phyloP scores from a whole-genome alignment of 2,329 filamentous ascomycete species.

The Zasmidium angulare region DNA sequence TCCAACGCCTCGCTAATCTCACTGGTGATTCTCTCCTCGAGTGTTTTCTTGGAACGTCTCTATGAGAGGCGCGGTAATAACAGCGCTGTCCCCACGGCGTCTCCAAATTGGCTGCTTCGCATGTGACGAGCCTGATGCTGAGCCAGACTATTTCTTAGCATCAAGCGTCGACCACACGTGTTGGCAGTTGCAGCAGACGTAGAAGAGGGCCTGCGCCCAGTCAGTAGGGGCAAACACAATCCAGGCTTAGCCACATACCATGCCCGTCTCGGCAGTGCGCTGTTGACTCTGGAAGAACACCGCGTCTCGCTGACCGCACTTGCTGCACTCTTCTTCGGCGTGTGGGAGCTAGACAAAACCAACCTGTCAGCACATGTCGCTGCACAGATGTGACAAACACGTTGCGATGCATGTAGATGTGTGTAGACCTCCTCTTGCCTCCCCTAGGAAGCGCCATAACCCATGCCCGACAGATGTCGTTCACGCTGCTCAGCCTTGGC shows the following conservation, averaged over 20 bases:
- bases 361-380: conserved; percentile 36
- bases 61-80: background rate
- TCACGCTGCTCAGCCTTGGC: conserved; percentile 33
- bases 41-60: conserved; percentile 6
- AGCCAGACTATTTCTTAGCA: conserved; percentile 24
- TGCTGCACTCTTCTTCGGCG: conserved; percentile 74
- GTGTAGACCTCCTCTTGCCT: conserved; percentile 30
- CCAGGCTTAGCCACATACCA: too few species aligned
- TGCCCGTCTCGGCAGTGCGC: conserved; percentile 93
- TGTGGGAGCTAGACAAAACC: conserved; percentile 26
- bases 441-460: conserved; percentile 22
- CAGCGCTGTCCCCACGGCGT: background rate
- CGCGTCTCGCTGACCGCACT: conserved; percentile 81
- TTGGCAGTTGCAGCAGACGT: conserved; percentile 88
- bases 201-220: conserved; percentile 48
- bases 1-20: conserved; percentile 14
- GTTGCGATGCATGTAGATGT: conserved; percentile 16
- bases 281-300: conserved; percentile 99
- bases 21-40: background rate
- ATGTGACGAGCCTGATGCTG: background rate
- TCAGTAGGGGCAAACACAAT: conserved; percentile 12
- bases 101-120: conserved; percentile 1
- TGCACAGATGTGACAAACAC: conserved; percentile 29
- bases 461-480: conserved; percentile 24
- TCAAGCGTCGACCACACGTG: conserved; percentile 65